Percentiles rank a stretch among this genome's conserved stretches.
Conservation (phyloP, 768 basidiomycete species). For the Hydnomerulius pinastri region DNA sequence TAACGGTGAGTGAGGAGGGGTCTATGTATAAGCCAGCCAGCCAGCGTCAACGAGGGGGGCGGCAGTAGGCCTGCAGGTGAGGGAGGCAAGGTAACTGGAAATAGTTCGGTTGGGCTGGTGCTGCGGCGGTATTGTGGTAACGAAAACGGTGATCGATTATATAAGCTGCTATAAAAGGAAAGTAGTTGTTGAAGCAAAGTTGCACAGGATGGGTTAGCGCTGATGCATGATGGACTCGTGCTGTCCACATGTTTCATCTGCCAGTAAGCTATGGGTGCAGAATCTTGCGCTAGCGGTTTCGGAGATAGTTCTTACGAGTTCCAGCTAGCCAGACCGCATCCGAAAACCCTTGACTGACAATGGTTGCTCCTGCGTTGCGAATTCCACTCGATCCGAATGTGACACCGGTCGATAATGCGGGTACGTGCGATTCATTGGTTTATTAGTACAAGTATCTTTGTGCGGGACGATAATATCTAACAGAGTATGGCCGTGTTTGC, state of each 20-base stretch:
- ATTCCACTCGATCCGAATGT: too few relatives aligned
- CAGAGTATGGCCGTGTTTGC: background rate
- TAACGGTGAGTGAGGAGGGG: conserved; percentile 3
- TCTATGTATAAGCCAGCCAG: conserved; percentile 9
- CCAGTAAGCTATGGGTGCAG: background rate
- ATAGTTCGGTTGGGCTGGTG: background rate
- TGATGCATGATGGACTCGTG: background rate
- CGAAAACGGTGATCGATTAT: background rate
- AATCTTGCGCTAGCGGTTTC: too few relatives aligned
- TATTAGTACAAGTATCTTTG: conserved; percentile 1
- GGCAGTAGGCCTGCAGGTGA: background rate
- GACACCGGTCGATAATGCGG: too few relatives aligned
- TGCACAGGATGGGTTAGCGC: background rate
- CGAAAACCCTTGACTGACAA: too few relatives aligned
- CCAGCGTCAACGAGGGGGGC: background rate
- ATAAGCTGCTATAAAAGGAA: conserved; percentile 4
- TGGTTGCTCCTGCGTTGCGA: too few relatives aligned
- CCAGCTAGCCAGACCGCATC: too few relatives aligned
- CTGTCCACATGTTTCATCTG: background rate
- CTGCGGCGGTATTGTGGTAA: background rate
- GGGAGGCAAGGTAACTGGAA: background rate
- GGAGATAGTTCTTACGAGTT: too few relatives aligned
- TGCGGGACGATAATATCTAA: background rate
- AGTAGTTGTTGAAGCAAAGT: background rate
- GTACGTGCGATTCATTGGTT: background rate